Evolutionary conservation across 192 early-diverging fungal genomes (phyloP).

Genomic region (Pilobolus umbonatus): DNA sequence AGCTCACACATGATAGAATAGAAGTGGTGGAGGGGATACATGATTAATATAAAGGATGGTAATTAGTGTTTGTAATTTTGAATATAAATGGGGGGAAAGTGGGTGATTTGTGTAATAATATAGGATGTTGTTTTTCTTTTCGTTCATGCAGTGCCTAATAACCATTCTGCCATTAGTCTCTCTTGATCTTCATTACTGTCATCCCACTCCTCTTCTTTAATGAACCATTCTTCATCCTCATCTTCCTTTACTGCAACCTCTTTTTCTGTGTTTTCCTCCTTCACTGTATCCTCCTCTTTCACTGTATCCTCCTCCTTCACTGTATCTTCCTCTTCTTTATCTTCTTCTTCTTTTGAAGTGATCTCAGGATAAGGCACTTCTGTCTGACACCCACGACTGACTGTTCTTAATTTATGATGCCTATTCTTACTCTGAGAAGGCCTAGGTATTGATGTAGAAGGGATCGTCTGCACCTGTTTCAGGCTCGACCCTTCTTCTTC

Average conservation of each 20-base stretch:
- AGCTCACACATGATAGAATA: too few species aligned
- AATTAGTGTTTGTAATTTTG: not conserved
- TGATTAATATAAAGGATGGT: not conserved
- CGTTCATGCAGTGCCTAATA: conserved; percentile 9
- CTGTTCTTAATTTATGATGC: not conserved
- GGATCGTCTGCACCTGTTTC: not conserved
- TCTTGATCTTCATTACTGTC: conserved; percentile 7
- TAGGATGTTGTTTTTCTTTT: too few species aligned
- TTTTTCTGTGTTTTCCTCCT: not conserved
- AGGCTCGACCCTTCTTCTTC: not conserved
- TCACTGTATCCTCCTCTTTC: not conserved
- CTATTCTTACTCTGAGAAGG: not conserved
- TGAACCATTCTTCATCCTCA: conserved; percentile 11
- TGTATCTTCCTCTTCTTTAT: too few species aligned
- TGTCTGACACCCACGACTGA: not conserved
- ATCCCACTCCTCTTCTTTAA: conserved; percentile 13
- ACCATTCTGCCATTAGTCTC: conserved; percentile 8
- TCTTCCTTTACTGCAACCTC: not conserved
- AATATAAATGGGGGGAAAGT: not conserved
- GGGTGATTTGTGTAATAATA: too few species aligned
- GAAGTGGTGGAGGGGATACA: too few species aligned
- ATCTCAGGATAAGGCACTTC: not conserved
- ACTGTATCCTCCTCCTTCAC: not conserved
- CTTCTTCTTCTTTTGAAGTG: not conserved
- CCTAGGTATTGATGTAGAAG: not conserved